phyloP scores from a whole-genome alignment of 768 basidiomycete species.

The Amanita muscaria region DNA sequence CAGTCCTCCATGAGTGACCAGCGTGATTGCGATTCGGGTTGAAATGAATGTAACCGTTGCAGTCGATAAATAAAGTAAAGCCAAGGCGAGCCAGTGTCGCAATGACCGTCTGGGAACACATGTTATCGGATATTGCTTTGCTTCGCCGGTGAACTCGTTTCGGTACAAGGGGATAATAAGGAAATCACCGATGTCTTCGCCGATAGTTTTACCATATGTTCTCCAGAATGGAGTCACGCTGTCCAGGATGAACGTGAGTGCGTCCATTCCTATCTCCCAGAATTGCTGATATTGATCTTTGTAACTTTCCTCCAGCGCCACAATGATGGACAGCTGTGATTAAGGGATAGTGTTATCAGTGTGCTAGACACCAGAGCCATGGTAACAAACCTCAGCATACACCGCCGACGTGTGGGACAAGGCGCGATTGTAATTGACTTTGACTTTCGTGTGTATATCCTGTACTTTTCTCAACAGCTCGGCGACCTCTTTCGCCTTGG shows the following conservation, averaged over 20 bases:
- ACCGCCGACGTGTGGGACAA: conserved; percentile 62
- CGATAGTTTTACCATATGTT: conserved; percentile 74
- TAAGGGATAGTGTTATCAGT: background rate
- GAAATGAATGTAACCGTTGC: conserved; percentile 47
- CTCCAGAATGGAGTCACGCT: conserved; percentile 76
- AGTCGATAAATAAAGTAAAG: conserved; percentile 40
- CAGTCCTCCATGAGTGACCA: conserved; percentile 44
- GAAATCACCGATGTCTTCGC: conserved; percentile 71
- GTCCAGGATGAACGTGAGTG: conserved; percentile 65
- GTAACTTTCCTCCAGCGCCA: conserved; percentile 70
- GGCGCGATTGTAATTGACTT: conserved; percentile 56
- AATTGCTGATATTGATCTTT: conserved; percentile 72
- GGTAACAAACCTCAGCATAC: conserved; percentile 70
- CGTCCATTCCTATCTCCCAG: conserved; percentile 77
- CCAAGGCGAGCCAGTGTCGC: conserved; percentile 59
- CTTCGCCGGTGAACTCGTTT: conserved; percentile 76
- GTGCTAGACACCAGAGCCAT: background rate
- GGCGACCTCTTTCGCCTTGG: conserved; percentile 40
- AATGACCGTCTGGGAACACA: conserved; percentile 53
- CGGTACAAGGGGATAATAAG: conserved; percentile 77
- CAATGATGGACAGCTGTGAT: conserved; percentile 55
- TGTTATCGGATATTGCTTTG: conserved; percentile 54
- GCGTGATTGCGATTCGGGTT: conserved; percentile 47
- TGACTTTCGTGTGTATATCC: conserved; percentile 43
- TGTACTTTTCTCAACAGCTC: conserved; percentile 46